These are phyloP conservation scores for Aspergillus awamori DNA, from an alignment of 2,329 filamentous ascomycete species.

Conservation along the genomic window DNA sequence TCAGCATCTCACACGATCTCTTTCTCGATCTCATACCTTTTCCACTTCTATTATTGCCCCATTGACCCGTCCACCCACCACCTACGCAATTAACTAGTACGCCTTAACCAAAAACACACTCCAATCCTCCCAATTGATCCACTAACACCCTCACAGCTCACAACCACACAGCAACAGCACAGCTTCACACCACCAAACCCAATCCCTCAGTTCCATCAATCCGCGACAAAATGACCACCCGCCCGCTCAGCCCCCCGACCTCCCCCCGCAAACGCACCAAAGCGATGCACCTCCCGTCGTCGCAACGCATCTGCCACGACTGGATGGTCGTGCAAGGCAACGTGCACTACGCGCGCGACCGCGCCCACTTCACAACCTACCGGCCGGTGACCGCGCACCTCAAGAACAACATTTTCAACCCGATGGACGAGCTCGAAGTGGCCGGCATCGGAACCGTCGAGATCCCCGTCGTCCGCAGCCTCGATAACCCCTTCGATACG, in stretches of 20 bases:
- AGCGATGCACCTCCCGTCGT: slow-evolving; percentile 24
- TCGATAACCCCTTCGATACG: slow-evolving; percentile 20
- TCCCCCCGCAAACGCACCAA: background rate
- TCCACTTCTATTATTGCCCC: background rate
- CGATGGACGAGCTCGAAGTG: slow-evolving; percentile 29
- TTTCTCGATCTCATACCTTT: background rate
- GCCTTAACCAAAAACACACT: no score
- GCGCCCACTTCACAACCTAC: slow-evolving; percentile 36
- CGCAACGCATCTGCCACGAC: slow-evolving; percentile 43
- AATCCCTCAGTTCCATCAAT: background rate
- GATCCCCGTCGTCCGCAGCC: slow-evolving; percentile 28
- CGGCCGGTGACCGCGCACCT: slow-evolving; percentile 24
- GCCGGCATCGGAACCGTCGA: slow-evolving; percentile 39
- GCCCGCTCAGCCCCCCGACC: background rate
- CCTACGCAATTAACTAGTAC: no score
- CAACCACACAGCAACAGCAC: no score
- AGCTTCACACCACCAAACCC: background rate
- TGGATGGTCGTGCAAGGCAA: slow-evolving; percentile 34
- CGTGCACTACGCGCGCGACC: slow-evolving; percentile 38
- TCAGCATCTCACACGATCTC: background rate
- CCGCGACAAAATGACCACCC: background rate
- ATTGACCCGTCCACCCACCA: background rate
- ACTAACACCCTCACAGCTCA: no score
- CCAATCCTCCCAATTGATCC: no score
- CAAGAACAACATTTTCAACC: slow-evolving; percentile 28